Conservation (phyloP, 2,329 filamentous ascomycete species). For the Penicillium griseofulvum region DNA sequence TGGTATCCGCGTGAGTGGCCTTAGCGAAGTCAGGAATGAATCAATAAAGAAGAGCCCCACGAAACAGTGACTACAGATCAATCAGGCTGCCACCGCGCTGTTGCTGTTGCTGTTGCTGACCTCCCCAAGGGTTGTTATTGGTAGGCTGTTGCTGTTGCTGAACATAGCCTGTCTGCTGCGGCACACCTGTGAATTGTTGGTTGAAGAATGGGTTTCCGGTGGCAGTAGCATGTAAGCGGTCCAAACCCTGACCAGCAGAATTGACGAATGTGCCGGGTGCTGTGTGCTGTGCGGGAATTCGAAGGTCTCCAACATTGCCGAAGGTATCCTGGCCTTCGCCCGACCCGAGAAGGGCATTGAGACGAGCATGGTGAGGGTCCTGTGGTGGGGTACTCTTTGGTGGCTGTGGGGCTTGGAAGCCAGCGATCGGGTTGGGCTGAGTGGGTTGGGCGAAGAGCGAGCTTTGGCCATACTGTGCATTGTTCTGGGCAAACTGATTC, state of each 20-base stretch:
- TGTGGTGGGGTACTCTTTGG: constrained; percentile 35
- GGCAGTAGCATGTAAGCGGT: constrained; percentile 63
- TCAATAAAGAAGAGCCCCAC: constrained; percentile 1
- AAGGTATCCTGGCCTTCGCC: constrained; percentile 97
- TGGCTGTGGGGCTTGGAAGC: constrained; percentile 32
- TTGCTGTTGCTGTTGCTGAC: constrained; percentile 46
- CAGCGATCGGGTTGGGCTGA: constrained; percentile 38
- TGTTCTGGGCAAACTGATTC: constrained; percentile 8
- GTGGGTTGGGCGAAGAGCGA: constrained; percentile 41
- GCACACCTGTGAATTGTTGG: constrained; percentile 73
- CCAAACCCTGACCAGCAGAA: constrained; percentile 79
- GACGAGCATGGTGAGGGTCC: constrained; percentile 64
- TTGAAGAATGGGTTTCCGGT: constrained; percentile 84
- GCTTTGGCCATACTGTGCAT: constrained; percentile 33
- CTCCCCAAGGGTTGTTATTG: constrained; percentile 57
- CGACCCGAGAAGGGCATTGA: constrained; percentile 80
- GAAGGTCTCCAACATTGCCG: constrained; percentile 92
- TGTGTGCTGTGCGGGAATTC: constrained; percentile 94
- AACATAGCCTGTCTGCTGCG: constrained; percentile 46
- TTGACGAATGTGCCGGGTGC: constrained; percentile 96
- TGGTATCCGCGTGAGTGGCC: constrained; percentile 11
- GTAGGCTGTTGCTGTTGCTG: constrained; percentile 51
- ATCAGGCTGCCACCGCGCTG: constrained; percentile 59
- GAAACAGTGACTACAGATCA: constrained; percentile 50
- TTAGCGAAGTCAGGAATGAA: constrained; percentile 1